Base-by-base conservation (phyloP, 2,329 filamentous ascomycete genomes). In the Herpotrichia juniperi region DNA sequence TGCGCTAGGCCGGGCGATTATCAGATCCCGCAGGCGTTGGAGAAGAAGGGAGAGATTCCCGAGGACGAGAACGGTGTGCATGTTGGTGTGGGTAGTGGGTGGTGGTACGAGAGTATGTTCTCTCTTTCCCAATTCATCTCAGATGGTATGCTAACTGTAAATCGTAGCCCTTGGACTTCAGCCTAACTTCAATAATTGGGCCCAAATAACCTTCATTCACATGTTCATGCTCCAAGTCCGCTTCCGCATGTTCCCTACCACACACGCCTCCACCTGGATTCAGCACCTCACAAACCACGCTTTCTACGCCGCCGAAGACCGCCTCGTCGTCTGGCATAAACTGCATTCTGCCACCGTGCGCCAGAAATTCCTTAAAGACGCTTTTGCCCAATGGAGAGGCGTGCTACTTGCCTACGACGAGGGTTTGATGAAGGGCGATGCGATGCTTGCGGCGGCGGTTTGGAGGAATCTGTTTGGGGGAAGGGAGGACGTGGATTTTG, bases 381-480 rank as follows among this genome's bases (percentile, higher is more conserved):
- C 97, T 53, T 97, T 94, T 66, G 81, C 92, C 53, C 92, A 96
- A 76, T 99, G 93, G 91, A 87, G 94, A 50, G 94, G 93, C 25
- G 79, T 93, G 48, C 80, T 96, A 19, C 82, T 92, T 7, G 90
- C 91, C 1, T 94, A 93, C 71, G 91, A 96, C 70, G 90, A 94
- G 77, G 91, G 89, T 0, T 70, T 96, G 39, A 80, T 87, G 60
- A 87, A 87, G 72, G 88, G 89, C 9, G 91, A 96, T 70, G 87
- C 89, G 12, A 84, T 90, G 50, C 80, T 94, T 12, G 90, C 88
- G 3, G 82, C 89, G 35, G 94, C 94, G 8, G 80, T 99, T 42
- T 99, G 94, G 94, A 83, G 94, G 67, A 97, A 97, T 74, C 71
- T 99, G 50, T 96, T 91, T 81, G 92, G 93, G 77, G 91, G 85